Evolutionary conservation across 345 rosid genomes (phyloP).

Genomic region (Arabidopsis arenosa): DNA sequence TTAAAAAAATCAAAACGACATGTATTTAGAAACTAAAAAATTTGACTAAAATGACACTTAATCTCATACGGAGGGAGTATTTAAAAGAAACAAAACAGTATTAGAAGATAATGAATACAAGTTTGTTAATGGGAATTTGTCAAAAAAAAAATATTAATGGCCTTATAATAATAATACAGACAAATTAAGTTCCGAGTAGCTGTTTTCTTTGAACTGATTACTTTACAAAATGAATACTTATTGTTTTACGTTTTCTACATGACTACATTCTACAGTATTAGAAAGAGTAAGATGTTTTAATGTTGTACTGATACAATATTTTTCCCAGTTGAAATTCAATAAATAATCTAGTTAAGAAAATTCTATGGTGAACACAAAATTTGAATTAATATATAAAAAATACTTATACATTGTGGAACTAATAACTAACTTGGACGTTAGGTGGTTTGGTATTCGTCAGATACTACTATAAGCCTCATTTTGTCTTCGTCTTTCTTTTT

Average conservation of each 20-base stretch:
- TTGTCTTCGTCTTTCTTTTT: too few species aligned
- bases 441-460: too few species aligned
- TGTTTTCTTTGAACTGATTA: neutral
- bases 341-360: too few species aligned
- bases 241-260: neutral
- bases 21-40: too few species aligned
- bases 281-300: neutral
- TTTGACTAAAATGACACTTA: too few species aligned
- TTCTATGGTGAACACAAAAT: neutral
- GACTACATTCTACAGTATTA: neutral
- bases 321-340: neutral
- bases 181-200: neutral
- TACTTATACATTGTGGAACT: too few species aligned
- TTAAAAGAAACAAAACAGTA: conserved; percentile 8
- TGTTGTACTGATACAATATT: neutral
- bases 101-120: conserved; percentile 2
- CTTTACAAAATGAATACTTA: neutral
- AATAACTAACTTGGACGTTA: too few species aligned
- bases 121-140: neutral
- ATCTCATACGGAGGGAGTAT: too few species aligned
- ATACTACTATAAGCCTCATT: too few species aligned
- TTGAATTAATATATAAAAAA: too few species aligned
- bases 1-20: too few species aligned
- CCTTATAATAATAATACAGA: neutral
- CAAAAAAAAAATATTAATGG: neutral